phyloP scores from a whole-genome alignment of 495 filamentous ascomycete genomes.

The Podospora bellae-mahoneyi region DNA sequence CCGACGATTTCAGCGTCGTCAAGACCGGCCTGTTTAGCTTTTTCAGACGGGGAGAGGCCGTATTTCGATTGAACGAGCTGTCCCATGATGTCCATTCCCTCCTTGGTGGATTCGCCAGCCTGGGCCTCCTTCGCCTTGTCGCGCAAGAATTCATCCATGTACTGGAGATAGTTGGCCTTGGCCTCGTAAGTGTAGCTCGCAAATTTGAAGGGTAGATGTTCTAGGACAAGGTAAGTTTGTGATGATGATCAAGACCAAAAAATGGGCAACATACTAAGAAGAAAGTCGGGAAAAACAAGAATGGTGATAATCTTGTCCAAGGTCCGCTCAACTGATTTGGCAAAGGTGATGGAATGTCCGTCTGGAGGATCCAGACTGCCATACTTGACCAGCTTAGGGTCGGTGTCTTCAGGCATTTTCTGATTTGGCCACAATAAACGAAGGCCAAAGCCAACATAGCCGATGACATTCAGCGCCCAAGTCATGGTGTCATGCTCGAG shows the following conservation, averaged over 20 bases:
- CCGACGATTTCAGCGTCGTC: constrained; percentile 61
- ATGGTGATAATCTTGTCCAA: constrained; percentile 55
- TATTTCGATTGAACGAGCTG: constrained; percentile 49
- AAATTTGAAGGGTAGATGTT: constrained; percentile 48
- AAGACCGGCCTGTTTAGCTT: constrained; percentile 29
- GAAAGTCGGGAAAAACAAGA: constrained; percentile 44
- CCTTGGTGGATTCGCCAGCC: constrained; percentile 40
- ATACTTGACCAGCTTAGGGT: constrained; percentile 42
- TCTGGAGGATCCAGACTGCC: constrained; percentile 41
- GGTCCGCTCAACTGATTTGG: constrained; percentile 48
- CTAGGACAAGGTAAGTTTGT: background rate
- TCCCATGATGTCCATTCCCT: constrained; percentile 65
- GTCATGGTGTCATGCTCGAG: constrained; percentile 59
- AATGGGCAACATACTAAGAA: background rate
- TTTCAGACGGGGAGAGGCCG: constrained; percentile 25
- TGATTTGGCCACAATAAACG: constrained; percentile 55
- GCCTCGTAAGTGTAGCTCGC: constrained; percentile 47
- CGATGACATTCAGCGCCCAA: constrained; percentile 64
- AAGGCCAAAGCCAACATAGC: constrained; percentile 63
- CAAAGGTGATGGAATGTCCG: constrained; percentile 60
- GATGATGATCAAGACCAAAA: background rate
- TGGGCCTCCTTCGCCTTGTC: constrained; percentile 51
- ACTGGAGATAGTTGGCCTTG: constrained; percentile 58
- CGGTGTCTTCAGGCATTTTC: constrained; percentile 35
- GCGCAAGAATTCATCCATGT: constrained; percentile 61